Base-by-base conservation (phyloP, 768 basidiomycete species). In the Phlebiopsis flavidoalba region DNA sequence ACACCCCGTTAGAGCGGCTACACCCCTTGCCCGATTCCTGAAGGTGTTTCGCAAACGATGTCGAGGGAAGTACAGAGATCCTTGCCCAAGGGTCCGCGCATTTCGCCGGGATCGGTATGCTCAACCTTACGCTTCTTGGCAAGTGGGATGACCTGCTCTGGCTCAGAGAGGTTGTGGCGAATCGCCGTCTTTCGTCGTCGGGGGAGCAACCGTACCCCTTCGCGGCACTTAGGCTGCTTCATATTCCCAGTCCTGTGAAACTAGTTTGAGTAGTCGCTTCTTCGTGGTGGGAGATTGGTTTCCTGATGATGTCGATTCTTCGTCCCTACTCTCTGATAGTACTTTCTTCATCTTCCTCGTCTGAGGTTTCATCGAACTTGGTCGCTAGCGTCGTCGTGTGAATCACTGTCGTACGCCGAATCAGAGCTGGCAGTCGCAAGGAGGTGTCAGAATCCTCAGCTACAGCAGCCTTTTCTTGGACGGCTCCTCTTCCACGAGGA, bases 161-260 rank as follows among this genome's bases (percentile, higher is more conserved):
- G 58, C 11, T 7, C 11, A 5, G 40, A 15, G 17, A 5, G 4
- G 40, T n/a, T 21, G 67, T 17, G 67, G 67, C 5, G 64, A 61
- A 1, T 57, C n/a, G 2, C 57, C 26, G 0, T 43, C 3, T 35
- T 53, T 21, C 14, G 43, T 19, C 17, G 45, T 57, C n/a, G 31
- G 33, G 1, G 73, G 71, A 10, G 72, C 71, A 8, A 74, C 67
- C n/a, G 50, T 81, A 77, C 45, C 70, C 72, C 65, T 83, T 83
- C 19, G 74, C 80, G 3, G 65, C 68, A 54, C 77, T 85, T 55
- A 91, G n/a, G 79, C 69, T 97, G 94, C 58, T 88, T 83, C 62
- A 86, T n/a, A 69, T 0, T 95, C 95, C 95, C 95, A 97, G 45
- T 86, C 79, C 71, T 97, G n/a, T 97, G 82, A 97, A 98, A 7